Conservation (phyloP, 768 basidiomycete genomes). For the Rhodosporidiobolus odoratus region DNA sequence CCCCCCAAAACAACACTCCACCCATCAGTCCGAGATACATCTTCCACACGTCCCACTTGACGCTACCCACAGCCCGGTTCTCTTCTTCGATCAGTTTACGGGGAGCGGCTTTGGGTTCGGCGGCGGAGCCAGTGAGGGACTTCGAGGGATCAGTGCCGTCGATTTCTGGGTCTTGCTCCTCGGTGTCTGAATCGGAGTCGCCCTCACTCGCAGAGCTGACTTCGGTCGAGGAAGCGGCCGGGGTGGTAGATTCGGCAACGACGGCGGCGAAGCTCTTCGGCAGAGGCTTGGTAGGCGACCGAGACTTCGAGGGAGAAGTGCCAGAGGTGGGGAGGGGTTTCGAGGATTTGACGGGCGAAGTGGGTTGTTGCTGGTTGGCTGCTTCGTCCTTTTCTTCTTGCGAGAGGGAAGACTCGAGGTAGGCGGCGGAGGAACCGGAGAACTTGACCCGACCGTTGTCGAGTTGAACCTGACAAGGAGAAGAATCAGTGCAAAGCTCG, state of each 20-base stretch:
- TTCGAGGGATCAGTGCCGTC: slow-evolving; percentile 3
- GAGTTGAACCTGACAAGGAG: slow-evolving; percentile 25
- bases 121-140: no score
- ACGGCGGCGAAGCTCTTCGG: slow-evolving; percentile 28
- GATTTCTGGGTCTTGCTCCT: slow-evolving; percentile 7
- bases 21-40: slow-evolving; percentile 38
- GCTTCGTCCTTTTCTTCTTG: slow-evolving; percentile 30
- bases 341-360: not conserved
- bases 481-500: slow-evolving; percentile 44
- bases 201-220: slow-evolving; percentile 33
- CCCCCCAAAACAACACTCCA: slow-evolving; percentile 36
- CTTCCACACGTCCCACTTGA: slow-evolving; percentile 33
- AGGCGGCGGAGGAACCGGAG: slow-evolving; percentile 19
- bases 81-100: slow-evolving; percentile 42
- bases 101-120: not conserved
- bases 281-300: not conserved
- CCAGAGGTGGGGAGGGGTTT: slow-evolving; percentile 3
- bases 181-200: slow-evolving; percentile 23
- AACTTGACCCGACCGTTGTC: slow-evolving; percentile 36
- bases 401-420: slow-evolving; percentile 31
- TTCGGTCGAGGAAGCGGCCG: slow-evolving; percentile 16
- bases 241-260: slow-evolving; percentile 2
- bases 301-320: slow-evolving; percentile 21
- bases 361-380: slow-evolving; percentile 16
- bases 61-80: slow-evolving; percentile 31